Evolutionary conservation across 306 rosid genomes (phyloP).

Genomic region (Aeschynomene evenia): DNA sequence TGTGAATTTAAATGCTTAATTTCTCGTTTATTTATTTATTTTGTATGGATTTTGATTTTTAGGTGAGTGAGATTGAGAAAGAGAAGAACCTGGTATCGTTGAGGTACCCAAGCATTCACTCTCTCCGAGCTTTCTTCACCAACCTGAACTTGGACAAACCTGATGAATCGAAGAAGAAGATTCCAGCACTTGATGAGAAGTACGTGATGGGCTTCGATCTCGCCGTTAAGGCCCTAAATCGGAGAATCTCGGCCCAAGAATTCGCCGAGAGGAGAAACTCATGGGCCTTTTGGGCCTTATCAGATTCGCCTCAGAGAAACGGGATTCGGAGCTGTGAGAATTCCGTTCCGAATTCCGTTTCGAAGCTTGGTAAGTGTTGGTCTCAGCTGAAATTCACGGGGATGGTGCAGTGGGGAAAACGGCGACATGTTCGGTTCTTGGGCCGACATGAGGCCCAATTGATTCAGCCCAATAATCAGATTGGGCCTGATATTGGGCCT

Average conservation of each 20-base stretch:
- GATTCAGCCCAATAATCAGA: too few relatives aligned
- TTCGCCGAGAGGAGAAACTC: constrained; percentile 42
- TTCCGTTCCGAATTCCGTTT: too few relatives aligned
- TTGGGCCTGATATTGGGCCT: too few relatives aligned
- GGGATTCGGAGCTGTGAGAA: too few relatives aligned
- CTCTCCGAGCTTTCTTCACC: constrained; percentile 60
- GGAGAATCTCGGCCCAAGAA: constrained; percentile 51
- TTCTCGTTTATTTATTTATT: background rate
- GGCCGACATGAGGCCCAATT: constrained; percentile 45
- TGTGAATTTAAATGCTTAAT: too few relatives aligned
- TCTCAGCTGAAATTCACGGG: constrained; percentile 59
- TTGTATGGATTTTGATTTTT: background rate
- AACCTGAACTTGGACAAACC: constrained; percentile 34
- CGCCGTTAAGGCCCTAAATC: constrained; percentile 51
- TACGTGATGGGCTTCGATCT: constrained; percentile 49
- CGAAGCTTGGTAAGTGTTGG: constrained; percentile 66
- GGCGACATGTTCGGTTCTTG: constrained; percentile 60
- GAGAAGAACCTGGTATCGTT: constrained; percentile 43
- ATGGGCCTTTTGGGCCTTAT: constrained; percentile 77
- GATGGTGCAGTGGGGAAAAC: constrained; percentile 81
- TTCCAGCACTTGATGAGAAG: constrained; percentile 68
- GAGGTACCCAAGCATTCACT: constrained; percentile 66
- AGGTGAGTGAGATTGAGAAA: constrained; percentile 67
- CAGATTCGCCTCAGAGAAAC: too few relatives aligned
- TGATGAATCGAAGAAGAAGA: constrained; percentile 37